These are phyloP conservation scores for Dictyostelium intermedium DNA, from an alignment of 78 protist genomes.

Conservation along the genomic window DNA sequence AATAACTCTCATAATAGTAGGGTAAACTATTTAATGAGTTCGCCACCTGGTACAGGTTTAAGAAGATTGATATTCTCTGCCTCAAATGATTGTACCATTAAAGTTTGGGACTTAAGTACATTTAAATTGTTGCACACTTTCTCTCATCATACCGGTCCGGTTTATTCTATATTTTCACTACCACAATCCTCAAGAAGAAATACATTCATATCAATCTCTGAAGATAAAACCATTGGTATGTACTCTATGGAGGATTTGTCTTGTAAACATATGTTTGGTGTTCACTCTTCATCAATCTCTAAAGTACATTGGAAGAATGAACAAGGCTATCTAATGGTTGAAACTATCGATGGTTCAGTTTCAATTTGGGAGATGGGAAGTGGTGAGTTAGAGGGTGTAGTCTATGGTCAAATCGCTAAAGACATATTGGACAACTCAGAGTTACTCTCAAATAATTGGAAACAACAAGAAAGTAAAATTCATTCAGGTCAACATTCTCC, in stretches of 20 bases:
- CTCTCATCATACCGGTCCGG: conserved; percentile 78
- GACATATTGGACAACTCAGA: conserved; percentile 56
- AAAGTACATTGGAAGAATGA: conserved; percentile 70
- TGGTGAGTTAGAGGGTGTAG: conserved; percentile 72
- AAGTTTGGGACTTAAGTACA: conserved; percentile 55
- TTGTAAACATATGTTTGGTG: conserved; percentile 82
- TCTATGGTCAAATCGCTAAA: conserved; percentile 63
- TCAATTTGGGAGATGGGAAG: conserved; percentile 82
- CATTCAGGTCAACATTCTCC: conserved; percentile 3
- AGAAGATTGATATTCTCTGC: conserved; percentile 49
- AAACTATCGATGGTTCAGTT: conserved; percentile 70
- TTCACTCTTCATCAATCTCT: conserved; percentile 48
- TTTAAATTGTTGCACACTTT: conserved; percentile 64
- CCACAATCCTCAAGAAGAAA: background rate
- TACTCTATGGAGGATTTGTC: conserved; percentile 56
- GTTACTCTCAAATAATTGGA: conserved; percentile 7
- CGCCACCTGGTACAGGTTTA: background rate
- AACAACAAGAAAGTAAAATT: conserved; percentile 7
- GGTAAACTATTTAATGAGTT: conserved; percentile 61
- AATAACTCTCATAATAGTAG: conserved; percentile 10
- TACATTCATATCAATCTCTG: conserved; percentile 41
- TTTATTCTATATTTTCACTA: conserved; percentile 12
- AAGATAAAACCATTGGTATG: conserved; percentile 73
- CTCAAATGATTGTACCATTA: conserved; percentile 51
- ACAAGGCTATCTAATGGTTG: conserved; percentile 78